Base-by-base conservation (phyloP, 352 stramenopile species). In the Globisporangium canariense region DNA sequence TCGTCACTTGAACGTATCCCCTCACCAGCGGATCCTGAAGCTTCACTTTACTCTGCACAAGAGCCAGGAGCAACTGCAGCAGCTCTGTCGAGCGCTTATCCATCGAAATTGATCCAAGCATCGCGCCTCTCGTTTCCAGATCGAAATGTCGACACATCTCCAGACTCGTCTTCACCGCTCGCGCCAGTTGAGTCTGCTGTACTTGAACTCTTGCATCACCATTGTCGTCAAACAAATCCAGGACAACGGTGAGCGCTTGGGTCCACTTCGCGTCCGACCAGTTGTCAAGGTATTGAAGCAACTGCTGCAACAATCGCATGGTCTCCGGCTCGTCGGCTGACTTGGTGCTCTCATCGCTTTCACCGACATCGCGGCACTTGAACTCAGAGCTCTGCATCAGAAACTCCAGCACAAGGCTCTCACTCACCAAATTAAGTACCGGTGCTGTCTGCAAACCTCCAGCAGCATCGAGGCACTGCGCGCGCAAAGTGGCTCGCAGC, bases 381-480 rank as follows among this genome's bases (percentile, higher is more conserved):
- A 38, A 47, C 3, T 36, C 4, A 3, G 46, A 14, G 13, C 18
- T 61, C 22, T 62, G 67, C 7, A 54, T 25, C 47, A 81, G 10
- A 49, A 75, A 83, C 4, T 47, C 28, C 10, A 73, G 51, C 16
- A 75, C 63, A 11, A 83, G 65, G 1, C 53, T 62, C 45, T 86
- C 77, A 59, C 64, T 72, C 11, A 63, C 4, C 22, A 82, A 40
- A 50, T 71, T 70, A 40, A 78, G 20, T 30, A 77, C 41, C 18
- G 73, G 65, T 43, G 69, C 71, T 2, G 65, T 28, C 34, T 22
- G 61, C 16, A 41, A 69, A 25, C 60, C 49, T 25, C 49, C 71
- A 51, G 71, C 64, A 13, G 78, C 14, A 0, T 58, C 41, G 6
- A 49, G 43, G 38, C 59, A 73, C 4, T 52, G 62, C 34, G 25